Evolutionary conservation across 306 rosid species (phyloP), one percentile per base, ranked within the genome.

Genomic region (Cajanus cajan): DNA sequence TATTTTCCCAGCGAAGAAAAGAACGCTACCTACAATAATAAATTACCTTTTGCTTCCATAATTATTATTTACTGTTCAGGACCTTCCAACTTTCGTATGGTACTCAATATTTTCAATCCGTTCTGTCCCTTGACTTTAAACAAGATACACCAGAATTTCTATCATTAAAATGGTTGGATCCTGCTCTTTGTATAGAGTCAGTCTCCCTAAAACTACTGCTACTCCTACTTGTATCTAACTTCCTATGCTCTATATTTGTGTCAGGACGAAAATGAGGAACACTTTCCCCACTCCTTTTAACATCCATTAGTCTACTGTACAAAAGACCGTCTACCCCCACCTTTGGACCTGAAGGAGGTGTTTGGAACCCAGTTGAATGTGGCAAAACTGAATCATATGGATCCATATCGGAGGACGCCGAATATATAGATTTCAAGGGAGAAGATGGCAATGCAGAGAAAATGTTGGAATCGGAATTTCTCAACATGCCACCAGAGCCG

Each of bases 41-140:
- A 39, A 40, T 77, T 80, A 63, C 78, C 25, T 68, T 77, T 76
- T 50, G 51, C 66, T 51, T 62, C 58, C 78, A 76, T 74, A 65
- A 34, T 83, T 71, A 52, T 87, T 83, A 85, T 86, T 82, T 86
- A 86, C 85, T n/a, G 70, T 36, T 68, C 12, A 7, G 50, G 28
- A 22, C 64, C 82, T 83, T 76, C 71, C 75, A 61, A 62, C 52
- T 31, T 82, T 22, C 15, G 66, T 57, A 77, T 39, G 61, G 74
- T 44, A 82, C 45, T 39, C 52, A 71, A 75, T 57, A 58, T 31
- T 76, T 77, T 86, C 68, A 78, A 77, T 57, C 80, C 40, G 83
- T 88, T 84, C 86, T 82, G 83, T 77, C 87, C 24, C 71, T 71
- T 16, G 92, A 70, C 67, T 78, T 89, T 83, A 84, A 86, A 84